phyloP scores from a whole-genome alignment of 352 stramenopile species.

The Phytophthora sojae region DNA sequence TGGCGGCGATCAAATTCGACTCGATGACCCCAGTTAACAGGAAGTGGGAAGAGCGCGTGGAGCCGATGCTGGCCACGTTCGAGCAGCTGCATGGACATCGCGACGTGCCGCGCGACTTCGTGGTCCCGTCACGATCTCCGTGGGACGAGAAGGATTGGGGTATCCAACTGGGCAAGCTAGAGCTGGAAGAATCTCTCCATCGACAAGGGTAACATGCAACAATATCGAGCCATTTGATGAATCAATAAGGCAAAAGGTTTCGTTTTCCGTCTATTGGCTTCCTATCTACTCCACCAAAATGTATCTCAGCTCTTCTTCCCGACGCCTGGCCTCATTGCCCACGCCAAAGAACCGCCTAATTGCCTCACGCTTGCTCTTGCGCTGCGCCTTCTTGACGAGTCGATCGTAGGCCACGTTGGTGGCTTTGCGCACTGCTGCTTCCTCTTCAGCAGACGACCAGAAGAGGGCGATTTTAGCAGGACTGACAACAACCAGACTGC shows the following conservation, averaged over 20 bases:
- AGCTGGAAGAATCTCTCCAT: not conserved
- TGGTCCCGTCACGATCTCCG: too few species aligned
- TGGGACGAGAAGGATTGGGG: too few species aligned
- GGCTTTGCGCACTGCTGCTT: conserved; percentile 25
- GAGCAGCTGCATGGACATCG: not conserved
- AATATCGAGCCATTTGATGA: not conserved
- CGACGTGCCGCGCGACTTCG: not conserved
- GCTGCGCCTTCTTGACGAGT: conserved; percentile 30
- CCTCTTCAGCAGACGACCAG: conserved; percentile 35
- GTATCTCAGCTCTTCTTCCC: conserved; percentile 23
- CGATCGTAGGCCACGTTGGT: conserved; percentile 35
- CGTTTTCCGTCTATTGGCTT: not conserved
- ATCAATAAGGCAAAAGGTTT: not conserved
- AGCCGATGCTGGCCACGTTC: too few species aligned
- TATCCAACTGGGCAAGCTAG: not conserved
- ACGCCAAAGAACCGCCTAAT: conserved; percentile 27
- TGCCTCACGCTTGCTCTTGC: conserved; percentile 15
- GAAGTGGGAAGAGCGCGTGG: too few species aligned
- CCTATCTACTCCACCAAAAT: conserved; percentile 19
- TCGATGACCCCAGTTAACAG: too few species aligned
- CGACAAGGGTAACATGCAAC: not conserved
- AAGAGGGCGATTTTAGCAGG: conserved; percentile 25
- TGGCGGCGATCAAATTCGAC: too few species aligned
- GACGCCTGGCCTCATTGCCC: conserved; percentile 17
- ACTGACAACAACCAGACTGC: not conserved